A percentile compares a stretch with the other conserved stretches of the same genome.
phyloP scores from a whole-genome alignment of 768 basidiomycete genomes.

The Tricholoma furcatifolium region DNA sequence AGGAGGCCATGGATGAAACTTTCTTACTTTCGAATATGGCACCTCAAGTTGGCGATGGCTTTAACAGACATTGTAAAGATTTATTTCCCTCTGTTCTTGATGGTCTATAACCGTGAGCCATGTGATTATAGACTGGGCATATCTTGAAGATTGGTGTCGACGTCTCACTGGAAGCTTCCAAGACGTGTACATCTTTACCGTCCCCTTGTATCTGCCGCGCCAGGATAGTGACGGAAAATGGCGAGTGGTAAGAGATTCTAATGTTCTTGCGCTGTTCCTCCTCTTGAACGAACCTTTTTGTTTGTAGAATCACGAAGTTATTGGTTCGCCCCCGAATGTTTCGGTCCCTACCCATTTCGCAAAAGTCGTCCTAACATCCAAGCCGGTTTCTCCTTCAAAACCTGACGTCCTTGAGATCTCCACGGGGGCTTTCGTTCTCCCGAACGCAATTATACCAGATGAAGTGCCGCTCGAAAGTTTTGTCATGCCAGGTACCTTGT shows the following conservation, averaged over 20 bases:
- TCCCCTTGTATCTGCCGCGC: conserved; percentile 93
- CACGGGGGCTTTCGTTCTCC: conserved; percentile 92
- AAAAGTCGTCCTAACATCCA: conserved; percentile 84
- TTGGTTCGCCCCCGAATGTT: conserved; percentile 87
- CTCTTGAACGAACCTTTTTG: no score
- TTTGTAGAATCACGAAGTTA: conserved; percentile 85
- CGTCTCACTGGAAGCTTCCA: conserved; percentile 82
- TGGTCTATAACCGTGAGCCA: conserved; percentile 1
- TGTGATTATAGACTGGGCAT: conserved; percentile 83
- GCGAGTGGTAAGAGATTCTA: conserved; percentile 69
- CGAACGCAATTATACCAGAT: conserved; percentile 91
- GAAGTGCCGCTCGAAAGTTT: conserved; percentile 79
- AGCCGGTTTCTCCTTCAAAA: conserved; percentile 69
- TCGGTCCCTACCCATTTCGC: conserved; percentile 98
- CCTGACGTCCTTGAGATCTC: conserved; percentile 75
- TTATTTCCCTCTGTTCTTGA: not conserved
- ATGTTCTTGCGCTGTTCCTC: not conserved
- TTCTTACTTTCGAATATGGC: conserved; percentile 95
- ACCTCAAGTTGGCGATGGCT: conserved; percentile 96
- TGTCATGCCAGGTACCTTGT: conserved; percentile 68
- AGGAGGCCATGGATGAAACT: conserved; percentile 95
- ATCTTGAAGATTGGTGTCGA: conserved; percentile 94
- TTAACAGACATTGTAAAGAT: conserved; percentile 90
- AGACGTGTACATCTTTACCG: conserved; percentile 97
- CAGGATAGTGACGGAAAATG: conserved; percentile 89